A percentile compares a stretch with the other conserved stretches of the same genome.
Evolutionary conservation across 2,329 filamentous ascomycete genomes (phyloP).

Genomic region (Hypomyces rosellus): DNA sequence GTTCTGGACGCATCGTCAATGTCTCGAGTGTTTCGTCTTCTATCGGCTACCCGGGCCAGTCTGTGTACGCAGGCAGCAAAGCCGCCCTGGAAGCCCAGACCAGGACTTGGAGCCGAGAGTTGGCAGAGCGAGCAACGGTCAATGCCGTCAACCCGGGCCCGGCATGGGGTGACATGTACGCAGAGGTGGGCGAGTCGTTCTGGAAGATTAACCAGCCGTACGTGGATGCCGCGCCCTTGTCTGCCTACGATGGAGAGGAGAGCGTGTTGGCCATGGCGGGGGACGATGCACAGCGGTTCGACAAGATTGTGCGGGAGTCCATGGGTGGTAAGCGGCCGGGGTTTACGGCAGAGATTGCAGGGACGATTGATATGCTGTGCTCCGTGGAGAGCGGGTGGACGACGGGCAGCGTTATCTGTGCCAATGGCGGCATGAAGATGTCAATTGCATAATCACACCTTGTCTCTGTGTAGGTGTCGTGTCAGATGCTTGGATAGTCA

Average conservation of each 20-base stretch:
- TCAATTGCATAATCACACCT: conserved; percentile 23
- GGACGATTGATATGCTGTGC: conserved; percentile 65
- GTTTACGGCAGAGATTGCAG: conserved; percentile 53
- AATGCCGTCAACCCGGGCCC: conserved; percentile 54
- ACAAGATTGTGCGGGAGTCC: conserved; percentile 24
- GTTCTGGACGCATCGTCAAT: conserved; percentile 54
- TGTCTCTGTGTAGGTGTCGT: too few species aligned
- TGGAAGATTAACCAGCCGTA: conserved; percentile 34
- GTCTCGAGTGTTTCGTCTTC: conserved; percentile 50
- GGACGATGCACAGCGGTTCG: conserved; percentile 26
- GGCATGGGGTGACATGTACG: conserved; percentile 49
- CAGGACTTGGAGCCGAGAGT: conserved; percentile 52
- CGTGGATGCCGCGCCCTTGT: conserved; percentile 30
- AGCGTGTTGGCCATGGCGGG: conserved; percentile 24
- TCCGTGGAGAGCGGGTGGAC: conserved; percentile 60
- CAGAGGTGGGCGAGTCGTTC: conserved; percentile 26
- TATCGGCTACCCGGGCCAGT: conserved; percentile 48
- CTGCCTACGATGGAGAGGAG: conserved; percentile 27
- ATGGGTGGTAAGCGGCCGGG: conserved; percentile 30
- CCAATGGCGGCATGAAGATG: conserved; percentile 52
- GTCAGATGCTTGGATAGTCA: too few species aligned
- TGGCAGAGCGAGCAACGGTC: conserved; percentile 46
- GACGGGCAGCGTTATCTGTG: conserved; percentile 65
- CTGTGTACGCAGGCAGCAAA: conserved; percentile 53
- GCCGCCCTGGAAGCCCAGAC: conserved; percentile 55